Percentiles rank a stretch among this genome's conserved stretches.
Evolutionary conservation across 345 rosid species (phyloP).

Genomic region (Punica granatum): DNA sequence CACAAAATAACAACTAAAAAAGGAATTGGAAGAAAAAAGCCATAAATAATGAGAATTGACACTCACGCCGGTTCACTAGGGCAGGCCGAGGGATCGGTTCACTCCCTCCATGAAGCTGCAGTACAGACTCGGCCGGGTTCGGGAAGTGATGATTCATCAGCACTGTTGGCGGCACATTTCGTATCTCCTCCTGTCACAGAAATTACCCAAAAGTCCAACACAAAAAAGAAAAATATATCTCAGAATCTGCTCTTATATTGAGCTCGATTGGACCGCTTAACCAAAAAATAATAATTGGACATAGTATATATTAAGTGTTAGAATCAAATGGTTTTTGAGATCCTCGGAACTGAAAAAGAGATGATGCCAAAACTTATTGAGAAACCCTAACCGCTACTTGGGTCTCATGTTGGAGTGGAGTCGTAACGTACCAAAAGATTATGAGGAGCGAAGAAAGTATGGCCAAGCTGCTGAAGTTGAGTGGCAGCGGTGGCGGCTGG

Average conservation of each 20-base stretch:
- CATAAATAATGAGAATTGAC: constrained; percentile 14
- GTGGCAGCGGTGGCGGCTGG: constrained; percentile 25
- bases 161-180: constrained; percentile 58
- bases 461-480: constrained; percentile 71
- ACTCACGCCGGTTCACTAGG: constrained; percentile 63
- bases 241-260: too few relatives aligned
- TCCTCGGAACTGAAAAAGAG: too few relatives aligned
- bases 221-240: too few relatives aligned
- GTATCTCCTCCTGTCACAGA: constrained; percentile 66
- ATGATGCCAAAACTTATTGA: too few relatives aligned
- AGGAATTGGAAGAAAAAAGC: neutral
- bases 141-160: constrained; percentile 49
- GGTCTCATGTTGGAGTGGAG: neutral
- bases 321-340: too few relatives aligned
- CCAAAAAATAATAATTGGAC: too few relatives aligned
- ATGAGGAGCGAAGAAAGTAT: constrained; percentile 65
- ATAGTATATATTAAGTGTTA: too few relatives aligned
- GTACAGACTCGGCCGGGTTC: constrained; percentile 36
- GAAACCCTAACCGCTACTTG: neutral
- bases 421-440: constrained; percentile 57
- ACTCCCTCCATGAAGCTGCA: constrained; percentile 48
- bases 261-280: too few relatives aligned
- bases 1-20: too few relatives aligned
- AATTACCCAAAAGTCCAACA: neutral
- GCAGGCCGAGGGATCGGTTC: constrained; percentile 70